phyloP scores from a whole-genome alignment of 2,329 filamentous ascomycete species.

The Pseudogymnoascus sp. region DNA sequence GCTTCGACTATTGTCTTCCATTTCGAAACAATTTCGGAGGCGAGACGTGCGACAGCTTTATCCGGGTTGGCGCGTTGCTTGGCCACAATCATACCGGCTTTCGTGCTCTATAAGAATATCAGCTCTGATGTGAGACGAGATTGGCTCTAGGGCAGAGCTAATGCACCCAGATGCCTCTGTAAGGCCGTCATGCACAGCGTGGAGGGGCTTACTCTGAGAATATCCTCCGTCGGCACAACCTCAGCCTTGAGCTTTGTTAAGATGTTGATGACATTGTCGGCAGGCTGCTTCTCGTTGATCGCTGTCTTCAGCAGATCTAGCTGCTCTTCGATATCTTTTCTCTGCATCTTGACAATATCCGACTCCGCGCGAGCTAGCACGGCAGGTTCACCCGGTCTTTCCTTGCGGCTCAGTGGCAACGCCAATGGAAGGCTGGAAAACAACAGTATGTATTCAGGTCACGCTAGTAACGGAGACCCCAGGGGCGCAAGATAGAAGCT shows the following conservation, averaged over 20 bases:
- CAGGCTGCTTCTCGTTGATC: constrained; percentile 63
- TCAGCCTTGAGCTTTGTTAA: constrained; percentile 74
- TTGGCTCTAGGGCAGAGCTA: not conserved
- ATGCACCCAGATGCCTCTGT: constrained; percentile 2
- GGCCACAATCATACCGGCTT: constrained; percentile 82
- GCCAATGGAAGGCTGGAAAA: not conserved
- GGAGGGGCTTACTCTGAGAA: constrained; percentile 60
- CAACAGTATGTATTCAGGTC: not conserved
- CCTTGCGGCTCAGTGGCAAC: not conserved
- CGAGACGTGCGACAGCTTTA: constrained; percentile 71
- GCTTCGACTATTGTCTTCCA: constrained; percentile 75
- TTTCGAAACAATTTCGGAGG: constrained; percentile 76
- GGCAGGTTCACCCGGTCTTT: not conserved
- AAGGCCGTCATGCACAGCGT: not conserved
- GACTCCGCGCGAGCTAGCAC: not conserved
- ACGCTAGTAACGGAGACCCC: not conserved
- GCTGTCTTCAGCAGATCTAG: constrained; percentile 78
- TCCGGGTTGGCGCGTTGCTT: constrained; percentile 70
- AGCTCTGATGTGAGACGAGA: not conserved
- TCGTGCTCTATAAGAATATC: constrained; percentile 54
- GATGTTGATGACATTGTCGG: constrained; percentile 63
- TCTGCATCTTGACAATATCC: constrained; percentile 52
- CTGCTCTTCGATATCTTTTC: constrained; percentile 70
- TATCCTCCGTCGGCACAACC: constrained; percentile 77
- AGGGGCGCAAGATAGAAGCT: not conserved